Evolutionary conservation across 2,329 filamentous ascomycete genomes (phyloP).

Genomic region (Fusarium subglutinans): DNA sequence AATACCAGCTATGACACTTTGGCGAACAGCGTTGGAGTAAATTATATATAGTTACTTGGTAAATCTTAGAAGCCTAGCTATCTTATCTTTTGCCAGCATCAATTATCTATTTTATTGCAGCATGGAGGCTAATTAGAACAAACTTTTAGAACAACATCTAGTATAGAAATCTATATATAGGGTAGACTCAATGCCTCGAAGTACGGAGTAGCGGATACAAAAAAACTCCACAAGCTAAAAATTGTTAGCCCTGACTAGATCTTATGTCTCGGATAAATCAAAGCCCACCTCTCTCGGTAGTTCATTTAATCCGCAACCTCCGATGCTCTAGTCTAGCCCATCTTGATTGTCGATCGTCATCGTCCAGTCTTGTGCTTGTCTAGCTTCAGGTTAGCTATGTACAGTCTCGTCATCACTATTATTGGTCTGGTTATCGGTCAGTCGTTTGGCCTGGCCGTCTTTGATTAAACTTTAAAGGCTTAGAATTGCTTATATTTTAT

Average conservation of each 20-base stretch:
- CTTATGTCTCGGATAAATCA: background rate
- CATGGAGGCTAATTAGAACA: accelerated
- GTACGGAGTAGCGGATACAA: background rate
- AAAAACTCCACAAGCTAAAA: background rate
- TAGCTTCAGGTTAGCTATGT: background rate
- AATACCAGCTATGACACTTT: no score
- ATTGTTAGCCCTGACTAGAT: background rate
- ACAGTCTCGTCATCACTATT: background rate
- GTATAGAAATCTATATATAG: accelerated
- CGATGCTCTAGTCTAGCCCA: no score
- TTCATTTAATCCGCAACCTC: background rate
- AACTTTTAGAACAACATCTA: accelerated
- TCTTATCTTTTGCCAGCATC: accelerated
- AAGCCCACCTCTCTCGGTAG: accelerated
- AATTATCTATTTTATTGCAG: accelerated
- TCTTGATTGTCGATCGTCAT: background rate
- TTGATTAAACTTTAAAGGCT: accelerated
- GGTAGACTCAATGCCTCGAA: background rate
- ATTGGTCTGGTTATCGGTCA: background rate
- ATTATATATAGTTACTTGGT: accelerated
- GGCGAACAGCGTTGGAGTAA: accelerated
- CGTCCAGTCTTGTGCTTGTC: background rate
- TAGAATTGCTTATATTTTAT: background rate
- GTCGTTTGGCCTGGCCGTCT: accelerated
- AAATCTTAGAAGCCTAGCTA: background rate